A percentile compares a stretch with the other conserved stretches of the same genome.
Evolutionary conservation across 345 rosid genomes (phyloP).

Genomic region (Salix dunnii): DNA sequence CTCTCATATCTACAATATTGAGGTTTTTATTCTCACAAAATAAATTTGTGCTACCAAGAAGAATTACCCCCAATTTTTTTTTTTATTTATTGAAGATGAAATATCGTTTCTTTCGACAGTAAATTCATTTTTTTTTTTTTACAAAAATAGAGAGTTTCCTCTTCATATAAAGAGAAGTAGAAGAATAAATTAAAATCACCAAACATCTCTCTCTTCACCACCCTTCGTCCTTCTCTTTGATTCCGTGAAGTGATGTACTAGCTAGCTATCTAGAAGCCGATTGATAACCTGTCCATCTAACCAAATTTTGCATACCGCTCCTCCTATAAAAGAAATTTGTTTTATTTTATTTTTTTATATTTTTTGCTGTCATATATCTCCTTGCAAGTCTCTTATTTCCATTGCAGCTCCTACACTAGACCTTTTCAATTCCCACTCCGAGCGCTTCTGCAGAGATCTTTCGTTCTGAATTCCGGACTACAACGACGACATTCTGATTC

Average conservation of each 20-base stretch:
- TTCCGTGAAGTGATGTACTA: background rate
- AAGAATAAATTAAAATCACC: slow-evolving; percentile 35
- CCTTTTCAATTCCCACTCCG: background rate
- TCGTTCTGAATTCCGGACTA: background rate
- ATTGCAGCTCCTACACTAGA: slow-evolving; percentile 5
- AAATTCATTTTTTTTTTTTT: background rate
- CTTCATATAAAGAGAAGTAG: slow-evolving; percentile 37
- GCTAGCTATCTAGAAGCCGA: background rate
- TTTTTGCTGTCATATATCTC: background rate
- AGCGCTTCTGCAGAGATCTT: background rate
- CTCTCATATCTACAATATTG: background rate
- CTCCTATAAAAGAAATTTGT: slow-evolving; percentile 15
- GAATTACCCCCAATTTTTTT: background rate
- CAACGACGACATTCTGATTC: slow-evolving; percentile 22
- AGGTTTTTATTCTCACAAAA: background rate
- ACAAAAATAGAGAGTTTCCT: slow-evolving; percentile 17
- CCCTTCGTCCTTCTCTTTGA: background rate
- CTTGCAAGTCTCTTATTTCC: background rate
- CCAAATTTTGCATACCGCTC: slow-evolving; percentile 25
- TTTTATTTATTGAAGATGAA: background rate
- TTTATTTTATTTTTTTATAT: background rate
- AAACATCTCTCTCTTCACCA: slow-evolving; percentile 7
- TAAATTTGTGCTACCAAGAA: background rate
- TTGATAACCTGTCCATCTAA: slow-evolving; percentile 36
- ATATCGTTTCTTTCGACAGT: background rate